phyloP scores from a whole-genome alignment of 371 early-diverging fungal species.

The Rhizopus arrhizus region DNA sequence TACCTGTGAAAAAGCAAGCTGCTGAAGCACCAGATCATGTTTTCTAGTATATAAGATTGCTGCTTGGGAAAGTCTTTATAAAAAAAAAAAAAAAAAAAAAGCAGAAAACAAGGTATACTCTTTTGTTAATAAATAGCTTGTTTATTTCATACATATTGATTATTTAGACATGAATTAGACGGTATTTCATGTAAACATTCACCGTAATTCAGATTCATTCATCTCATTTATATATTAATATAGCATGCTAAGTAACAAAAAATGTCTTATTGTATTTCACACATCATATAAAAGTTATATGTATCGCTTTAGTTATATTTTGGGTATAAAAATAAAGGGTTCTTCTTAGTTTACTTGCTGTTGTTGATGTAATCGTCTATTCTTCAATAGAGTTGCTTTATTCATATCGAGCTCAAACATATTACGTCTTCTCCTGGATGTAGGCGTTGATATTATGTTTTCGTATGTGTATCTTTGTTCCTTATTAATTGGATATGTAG shows the following conservation, averaged over 20 bases:
- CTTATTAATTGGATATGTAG: conserved; percentile 15
- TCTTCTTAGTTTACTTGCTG: too few relatives aligned
- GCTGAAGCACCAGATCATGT: conserved; percentile 77
- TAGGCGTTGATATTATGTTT: conserved; percentile 24
- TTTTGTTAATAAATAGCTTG: too few relatives aligned
- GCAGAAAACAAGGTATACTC: too few relatives aligned
- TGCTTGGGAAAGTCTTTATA: conserved; percentile 95
- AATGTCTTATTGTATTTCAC: too few relatives aligned
- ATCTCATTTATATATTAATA: too few relatives aligned
- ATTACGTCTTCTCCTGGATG: conserved; percentile 35
- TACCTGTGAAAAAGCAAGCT: conserved; percentile 70
- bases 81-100: background rate
- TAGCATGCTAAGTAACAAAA: too few relatives aligned
- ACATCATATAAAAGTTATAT: too few relatives aligned
- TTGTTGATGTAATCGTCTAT: conserved; percentile 29
- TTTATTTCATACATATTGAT: too few relatives aligned
- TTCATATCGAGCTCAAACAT: conserved; percentile 54
- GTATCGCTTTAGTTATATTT: too few relatives aligned
- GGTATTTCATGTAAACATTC: too few relatives aligned
- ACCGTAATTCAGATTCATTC: too few relatives aligned
- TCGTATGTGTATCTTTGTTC: conserved; percentile 1
- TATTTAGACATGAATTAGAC: background rate
- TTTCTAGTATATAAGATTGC: conserved; percentile 91
- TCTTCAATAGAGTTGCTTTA: conserved; percentile 53
- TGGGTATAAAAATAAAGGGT: too few relatives aligned